phyloP scores from a whole-genome alignment of 352 stramenopile species.

The Phytopythium cucurbitacearum region DNA sequence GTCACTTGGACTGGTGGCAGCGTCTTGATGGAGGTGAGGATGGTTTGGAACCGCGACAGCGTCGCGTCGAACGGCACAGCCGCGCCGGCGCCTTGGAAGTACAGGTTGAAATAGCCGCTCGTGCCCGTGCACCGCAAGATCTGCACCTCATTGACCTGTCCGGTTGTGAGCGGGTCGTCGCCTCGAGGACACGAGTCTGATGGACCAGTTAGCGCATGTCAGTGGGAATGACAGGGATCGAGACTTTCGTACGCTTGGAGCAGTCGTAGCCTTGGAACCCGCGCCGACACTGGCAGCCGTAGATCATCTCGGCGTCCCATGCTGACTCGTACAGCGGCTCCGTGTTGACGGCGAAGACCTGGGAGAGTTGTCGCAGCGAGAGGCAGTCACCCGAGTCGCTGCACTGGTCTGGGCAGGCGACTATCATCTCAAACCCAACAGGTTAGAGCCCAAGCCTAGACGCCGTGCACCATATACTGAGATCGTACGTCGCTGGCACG shows the following conservation, averaged over 20 bases:
- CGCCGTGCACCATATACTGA: not conserved
- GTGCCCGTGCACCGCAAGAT: conserved; percentile 74
- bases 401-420: conserved; percentile 45
- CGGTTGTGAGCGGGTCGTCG: conserved; percentile 83
- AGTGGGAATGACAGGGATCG: not conserved
- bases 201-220: not conserved
- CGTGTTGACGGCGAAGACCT: conserved; percentile 29
- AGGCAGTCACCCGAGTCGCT: conserved; percentile 48
- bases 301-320: conserved; percentile 80
- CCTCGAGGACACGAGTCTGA: conserved; percentile 70
- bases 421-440: conserved; percentile 17
- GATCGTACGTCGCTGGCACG: conserved; percentile 61
- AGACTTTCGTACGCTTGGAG: conserved; percentile 35
- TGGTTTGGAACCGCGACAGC: conserved; percentile 35
- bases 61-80: conserved; percentile 55
- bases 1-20: conserved; percentile 44
- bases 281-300: conserved; percentile 85
- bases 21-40: conserved; percentile 33
- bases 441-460: not conserved
- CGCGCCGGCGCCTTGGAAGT: conserved; percentile 51
- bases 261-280: conserved; percentile 84
- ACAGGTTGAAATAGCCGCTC: conserved; percentile 60
- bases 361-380: conserved; percentile 61
- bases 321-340: conserved; percentile 45
- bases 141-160: conserved; percentile 84